phyloP scores from a whole-genome alignment of 139 green algal genomes.

The Coelastrella sp. region DNA sequence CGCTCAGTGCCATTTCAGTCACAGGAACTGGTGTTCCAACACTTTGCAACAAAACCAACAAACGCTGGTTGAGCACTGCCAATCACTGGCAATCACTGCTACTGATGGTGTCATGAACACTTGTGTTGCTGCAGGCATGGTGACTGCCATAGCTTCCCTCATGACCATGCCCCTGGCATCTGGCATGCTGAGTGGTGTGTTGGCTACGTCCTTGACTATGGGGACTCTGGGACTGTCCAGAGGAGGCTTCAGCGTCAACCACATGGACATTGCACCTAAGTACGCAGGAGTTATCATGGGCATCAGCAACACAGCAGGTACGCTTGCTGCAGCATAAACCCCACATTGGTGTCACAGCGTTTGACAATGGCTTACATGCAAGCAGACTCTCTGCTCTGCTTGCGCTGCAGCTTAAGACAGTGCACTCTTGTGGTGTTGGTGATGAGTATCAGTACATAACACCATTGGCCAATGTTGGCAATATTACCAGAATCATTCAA shows the following conservation, averaged over 20 bases:
- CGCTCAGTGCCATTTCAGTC: no score
- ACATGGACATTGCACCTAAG: constrained; percentile 97
- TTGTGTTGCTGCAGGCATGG: constrained; percentile 64
- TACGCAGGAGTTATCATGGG: constrained; percentile 97
- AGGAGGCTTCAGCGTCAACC: constrained; percentile 96
- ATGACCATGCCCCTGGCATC: constrained; percentile 76
- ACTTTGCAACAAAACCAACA: no score
- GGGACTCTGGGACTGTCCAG: constrained; percentile 78
- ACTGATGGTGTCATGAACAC: neutral
- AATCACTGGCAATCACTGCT: neutral
- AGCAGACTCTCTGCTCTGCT: neutral
- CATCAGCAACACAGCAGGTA: constrained; percentile 87
- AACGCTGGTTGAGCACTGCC: no score
- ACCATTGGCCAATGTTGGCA: no score
- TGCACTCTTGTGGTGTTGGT: no score
- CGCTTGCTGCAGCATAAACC: neutral
- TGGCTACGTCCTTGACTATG: constrained; percentile 64
- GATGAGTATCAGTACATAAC: no score
- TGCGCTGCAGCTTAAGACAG: no score
- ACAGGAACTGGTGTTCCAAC: no score
- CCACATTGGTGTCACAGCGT: neutral
- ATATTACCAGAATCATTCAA: no score
- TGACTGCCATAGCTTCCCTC: constrained; percentile 63
- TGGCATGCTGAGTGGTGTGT: constrained; percentile 52
- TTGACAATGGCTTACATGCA: neutral